Evolutionary conservation across 1,139 yeast genomes (phyloP), one percentile per base, ranked within the genome.

Genomic region (Candida sojae): DNA sequence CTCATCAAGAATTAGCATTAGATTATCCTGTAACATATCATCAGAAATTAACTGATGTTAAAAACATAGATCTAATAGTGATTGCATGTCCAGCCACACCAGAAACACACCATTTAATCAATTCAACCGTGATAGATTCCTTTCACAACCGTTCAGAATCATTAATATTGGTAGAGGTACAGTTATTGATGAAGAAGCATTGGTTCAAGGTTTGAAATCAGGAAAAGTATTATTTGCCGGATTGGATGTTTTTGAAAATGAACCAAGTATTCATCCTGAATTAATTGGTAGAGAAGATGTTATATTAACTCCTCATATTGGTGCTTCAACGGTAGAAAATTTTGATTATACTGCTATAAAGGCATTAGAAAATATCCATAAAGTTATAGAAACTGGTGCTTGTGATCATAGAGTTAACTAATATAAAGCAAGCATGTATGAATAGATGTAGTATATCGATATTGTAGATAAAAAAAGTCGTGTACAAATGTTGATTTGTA

Each of bases 81-180:
- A 64, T 87, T 49, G 85, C 88, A 9, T 75, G 88, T 43, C 96
- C 96, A 2, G 84, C 84, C 21, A 77, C 83, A 2, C 74, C 80
- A 1, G 76, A 78, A 36, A 87, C 95, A 0, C 61, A 66, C 10
- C 77, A 85, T 57, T 62, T 88, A 56, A 68, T 88, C 49, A 80
- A 85, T 57, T 64, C 60, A 26, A 56, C 70, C 1, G 62, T 83
- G 0, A 72, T 88, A 23, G 62, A 67, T 6, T 64, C 75, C 78
- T 86, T 49, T 61, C 66, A 23, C 65, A 68, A 33, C 84, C 86
- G 1, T 77, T 85, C 17, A 74, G 89, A 53, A 71, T 90, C 35
- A 84, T 90, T 48, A 90, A 90, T 62, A 84, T 88, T 39, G 96
- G 96, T 1, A 75, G 95, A 54, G 95, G 95, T 1, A 62, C 79